These are phyloP conservation scores for Chamaecrista fasciculata DNA, from an alignment of 306 rosid genomes.

Conservation along the genomic window DNA sequence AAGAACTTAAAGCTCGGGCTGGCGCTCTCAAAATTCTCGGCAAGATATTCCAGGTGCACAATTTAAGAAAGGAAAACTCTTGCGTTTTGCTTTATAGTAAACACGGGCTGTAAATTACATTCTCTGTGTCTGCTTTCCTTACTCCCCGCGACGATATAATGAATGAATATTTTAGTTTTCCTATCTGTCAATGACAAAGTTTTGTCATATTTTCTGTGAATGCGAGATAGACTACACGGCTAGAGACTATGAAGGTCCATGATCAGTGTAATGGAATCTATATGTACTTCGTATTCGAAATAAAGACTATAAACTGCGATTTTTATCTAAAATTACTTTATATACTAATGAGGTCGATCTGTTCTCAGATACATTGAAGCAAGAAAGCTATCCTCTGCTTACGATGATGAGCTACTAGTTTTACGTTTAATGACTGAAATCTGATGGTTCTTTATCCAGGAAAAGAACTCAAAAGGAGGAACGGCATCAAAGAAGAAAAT, in stretches of 20 bases:
- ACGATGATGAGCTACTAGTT: background rate
- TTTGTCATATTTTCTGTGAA: background rate
- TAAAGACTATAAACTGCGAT: background rate
- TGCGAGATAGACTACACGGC: background rate
- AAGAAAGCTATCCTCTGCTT: background rate
- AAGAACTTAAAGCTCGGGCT: slow-evolving; percentile 84
- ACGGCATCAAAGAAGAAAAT: slow-evolving; percentile 65
- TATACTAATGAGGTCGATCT: slow-evolving; percentile 2
- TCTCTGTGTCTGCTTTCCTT: background rate
- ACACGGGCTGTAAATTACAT: background rate
- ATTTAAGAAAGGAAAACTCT: background rate
- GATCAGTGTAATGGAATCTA: background rate
- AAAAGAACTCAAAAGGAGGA: slow-evolving; percentile 48
- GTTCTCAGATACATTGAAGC: background rate
- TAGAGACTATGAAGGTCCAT: background rate
- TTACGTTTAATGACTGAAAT: background rate
- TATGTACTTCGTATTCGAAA: slow-evolving; percentile 1
- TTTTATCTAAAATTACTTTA: background rate
- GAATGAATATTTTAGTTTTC: background rate
- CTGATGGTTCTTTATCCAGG: slow-evolving; percentile 42
- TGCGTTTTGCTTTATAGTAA: background rate
- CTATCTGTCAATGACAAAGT: background rate
- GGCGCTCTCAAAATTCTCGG: slow-evolving; percentile 73
- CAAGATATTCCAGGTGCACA: slow-evolving; percentile 71
- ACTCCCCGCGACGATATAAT: background rate